Conservation (phyloP, 257 asterid genomes). For the Scutellaria galericulata region DNA sequence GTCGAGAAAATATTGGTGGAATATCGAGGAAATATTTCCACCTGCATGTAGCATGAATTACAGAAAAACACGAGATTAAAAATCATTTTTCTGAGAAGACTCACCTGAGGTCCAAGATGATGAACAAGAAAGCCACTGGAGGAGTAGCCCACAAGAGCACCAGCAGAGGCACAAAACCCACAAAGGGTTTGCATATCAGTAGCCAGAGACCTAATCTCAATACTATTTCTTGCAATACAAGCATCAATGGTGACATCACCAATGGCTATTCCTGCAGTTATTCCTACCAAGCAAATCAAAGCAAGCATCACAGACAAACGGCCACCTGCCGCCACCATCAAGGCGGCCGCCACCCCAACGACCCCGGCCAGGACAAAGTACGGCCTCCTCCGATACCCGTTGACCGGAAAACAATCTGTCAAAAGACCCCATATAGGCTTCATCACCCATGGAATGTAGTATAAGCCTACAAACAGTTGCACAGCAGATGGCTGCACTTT, state of each 20-base stretch:
- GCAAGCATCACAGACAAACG: conserved; percentile 45
- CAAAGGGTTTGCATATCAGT: conserved; percentile 74
- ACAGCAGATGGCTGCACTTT: conserved; percentile 67
- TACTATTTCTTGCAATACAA: conserved; percentile 65
- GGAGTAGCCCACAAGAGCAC: conserved; percentile 73
- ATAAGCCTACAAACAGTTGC: conserved; percentile 58
- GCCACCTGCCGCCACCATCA: conserved; percentile 42
- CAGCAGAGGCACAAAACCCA: conserved; percentile 57
- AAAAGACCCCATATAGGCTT: conserved; percentile 71
- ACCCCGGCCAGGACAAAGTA: conserved; percentile 58
- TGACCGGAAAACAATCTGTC: conserved; percentile 65
- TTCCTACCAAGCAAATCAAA: conserved; percentile 49
- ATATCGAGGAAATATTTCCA: no score
- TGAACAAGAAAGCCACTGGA: conserved; percentile 70
- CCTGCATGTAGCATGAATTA: no score
- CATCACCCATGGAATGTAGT: conserved; percentile 73
- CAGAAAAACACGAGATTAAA: not conserved
- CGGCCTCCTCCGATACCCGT: conserved; percentile 60
- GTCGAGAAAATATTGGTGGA: no score
- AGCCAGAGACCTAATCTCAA: conserved; percentile 57
- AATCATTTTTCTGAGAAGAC: not conserved
- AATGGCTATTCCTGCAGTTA: conserved; percentile 57
- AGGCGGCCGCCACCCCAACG: conserved; percentile 38
- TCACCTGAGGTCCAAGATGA: conserved; percentile 67
- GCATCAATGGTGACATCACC: conserved; percentile 79